A percentile compares a stretch with the other conserved stretches of the same genome.
These are phyloP conservation scores for Hippophae rhamnoides DNA, from an alignment of 306 rosid genomes.

Conservation along the genomic window DNA sequence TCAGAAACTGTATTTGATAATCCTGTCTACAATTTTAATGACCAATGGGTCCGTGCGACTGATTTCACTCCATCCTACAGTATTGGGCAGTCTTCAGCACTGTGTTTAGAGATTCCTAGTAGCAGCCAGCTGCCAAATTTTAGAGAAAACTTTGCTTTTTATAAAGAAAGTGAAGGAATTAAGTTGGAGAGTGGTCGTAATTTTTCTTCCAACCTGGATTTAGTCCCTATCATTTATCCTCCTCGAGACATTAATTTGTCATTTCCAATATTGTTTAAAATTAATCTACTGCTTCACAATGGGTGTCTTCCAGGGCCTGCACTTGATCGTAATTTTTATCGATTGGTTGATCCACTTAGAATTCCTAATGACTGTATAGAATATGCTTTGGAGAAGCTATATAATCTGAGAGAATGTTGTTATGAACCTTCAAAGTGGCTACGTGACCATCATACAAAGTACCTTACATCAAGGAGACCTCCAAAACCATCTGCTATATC, in stretches of 20 bases:
- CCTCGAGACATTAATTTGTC: slow-evolving; percentile 44
- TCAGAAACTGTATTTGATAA: slow-evolving; percentile 21
- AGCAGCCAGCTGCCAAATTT: slow-evolving; percentile 41
- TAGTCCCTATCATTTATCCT: slow-evolving; percentile 63
- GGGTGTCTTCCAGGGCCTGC: slow-evolving; percentile 63
- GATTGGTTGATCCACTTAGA: slow-evolving; percentile 46
- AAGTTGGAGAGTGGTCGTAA: slow-evolving; percentile 29
- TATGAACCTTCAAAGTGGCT: slow-evolving; percentile 67
- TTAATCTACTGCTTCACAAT: slow-evolving; percentile 53
- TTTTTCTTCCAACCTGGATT: slow-evolving; percentile 30
- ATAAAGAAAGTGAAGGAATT: slow-evolving; percentile 34
- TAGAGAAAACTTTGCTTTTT: slow-evolving; percentile 46
- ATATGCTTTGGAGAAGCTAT: slow-evolving; percentile 51
- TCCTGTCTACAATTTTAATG: slow-evolving; percentile 41
- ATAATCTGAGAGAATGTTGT: slow-evolving; percentile 44
- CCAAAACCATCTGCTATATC: slow-evolving; percentile 39
- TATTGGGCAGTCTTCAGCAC: slow-evolving; percentile 64
- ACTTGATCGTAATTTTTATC: slow-evolving; percentile 41
- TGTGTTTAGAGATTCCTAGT: slow-evolving; percentile 58
- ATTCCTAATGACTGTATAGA: slow-evolving; percentile 27
- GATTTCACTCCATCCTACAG: slow-evolving; percentile 52
- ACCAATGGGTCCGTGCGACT: slow-evolving; percentile 53
- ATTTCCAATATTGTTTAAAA: slow-evolving; percentile 49
- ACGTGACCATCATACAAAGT: slow-evolving; percentile 34
- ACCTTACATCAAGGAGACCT: slow-evolving; percentile 18